Percentiles rank a stretch among this genome's conserved stretches.
Conservation (phyloP, 2,329 filamentous ascomycete species). For the Phialophora tarda region DNA sequence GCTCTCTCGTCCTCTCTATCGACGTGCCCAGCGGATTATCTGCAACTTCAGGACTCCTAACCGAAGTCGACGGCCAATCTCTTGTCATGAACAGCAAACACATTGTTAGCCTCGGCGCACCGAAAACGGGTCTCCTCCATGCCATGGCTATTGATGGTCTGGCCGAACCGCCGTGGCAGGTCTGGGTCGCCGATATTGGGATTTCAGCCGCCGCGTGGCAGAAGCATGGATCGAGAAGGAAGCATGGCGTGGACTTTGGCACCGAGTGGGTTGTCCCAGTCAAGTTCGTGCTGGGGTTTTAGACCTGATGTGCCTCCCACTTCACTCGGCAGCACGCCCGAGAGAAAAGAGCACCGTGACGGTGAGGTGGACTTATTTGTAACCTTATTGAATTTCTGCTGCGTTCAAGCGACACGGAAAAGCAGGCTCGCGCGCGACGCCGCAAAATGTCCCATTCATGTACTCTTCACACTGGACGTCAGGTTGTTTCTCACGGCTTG, state of each 20-base stretch:
- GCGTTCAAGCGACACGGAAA: slow-evolving; percentile 6
- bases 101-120: slow-evolving; percentile 83
- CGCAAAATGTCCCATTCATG: background rate
- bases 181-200: slow-evolving; percentile 87
- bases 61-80: slow-evolving; percentile 71
- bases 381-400: slow-evolving; percentile 8
- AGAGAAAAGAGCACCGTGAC: background rate
- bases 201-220: slow-evolving; percentile 45
- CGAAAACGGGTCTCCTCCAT: slow-evolving; percentile 81
- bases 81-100: slow-evolving; percentile 82
- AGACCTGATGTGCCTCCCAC: background rate
- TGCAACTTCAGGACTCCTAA: slow-evolving; percentile 54
- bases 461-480: background rate
- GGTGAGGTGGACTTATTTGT: background rate
- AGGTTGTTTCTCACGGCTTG: background rate
- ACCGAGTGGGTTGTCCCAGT: slow-evolving; percentile 76
- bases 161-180: slow-evolving; percentile 63
- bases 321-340: background rate
- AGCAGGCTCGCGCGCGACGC: background rate
- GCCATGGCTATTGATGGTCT: slow-evolving; percentile 66
- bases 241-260: slow-evolving; percentile 87
- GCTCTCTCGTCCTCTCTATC: slow-evolving; percentile 74
- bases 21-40: slow-evolving; percentile 80
- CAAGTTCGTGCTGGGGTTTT: slow-evolving; percentile 31
- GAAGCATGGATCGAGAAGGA: slow-evolving; percentile 52